Base-by-base conservation (phyloP, 1,139 yeast genomes). In the Suhomyces terraborum region DNA sequence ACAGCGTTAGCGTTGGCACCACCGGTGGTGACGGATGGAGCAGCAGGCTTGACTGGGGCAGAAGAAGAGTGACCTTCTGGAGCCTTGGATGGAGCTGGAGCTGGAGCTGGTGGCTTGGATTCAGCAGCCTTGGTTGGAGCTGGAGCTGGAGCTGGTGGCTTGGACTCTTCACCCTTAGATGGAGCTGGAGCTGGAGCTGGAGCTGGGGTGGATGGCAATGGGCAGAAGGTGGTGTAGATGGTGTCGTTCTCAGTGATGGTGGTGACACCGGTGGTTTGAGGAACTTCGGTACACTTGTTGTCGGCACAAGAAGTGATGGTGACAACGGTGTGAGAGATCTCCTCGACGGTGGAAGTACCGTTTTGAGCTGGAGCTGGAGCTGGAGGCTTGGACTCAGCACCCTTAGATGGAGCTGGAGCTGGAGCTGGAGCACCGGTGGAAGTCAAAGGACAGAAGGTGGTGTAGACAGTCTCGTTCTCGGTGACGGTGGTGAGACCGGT, bases 401-500 rank as follows among this genome's bases (percentile, higher is more conserved):
- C 23, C 23, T 12, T 29, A n/a, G 32, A 3, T 10, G 32, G 32
- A 12, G 22, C 18, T 26, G 30, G 30, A 6, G 30, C 30, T 18
- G 18, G 34, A 9, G 27, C 30, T 10, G 22, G 27, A 18, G 24
- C 30, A 7, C 13, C 23, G 14, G 20, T 41, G 36, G 25, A 34
- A 29, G 40, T 6, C 32, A 49, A 32, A 21, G 54, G 52, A 26
- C 53, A 46, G 46, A 35, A 48, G 14, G 54, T 48, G 33, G 51
- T 48, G 41, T 43, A 46, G 16, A 41, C 22, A 28, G 54, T 23
- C 46, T 42, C 47, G n/a, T 38, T 40, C 6, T 38, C 55, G 38
- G 78, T 71, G 43, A 64, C 62, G 37, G 67, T 62, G 42, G 74
- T 65, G 35, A 69, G 58, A 49, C 77, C 73, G 42, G 77, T 69